Conservation (phyloP, 306 rosid species). For the Quillaja saponaria region DNA sequence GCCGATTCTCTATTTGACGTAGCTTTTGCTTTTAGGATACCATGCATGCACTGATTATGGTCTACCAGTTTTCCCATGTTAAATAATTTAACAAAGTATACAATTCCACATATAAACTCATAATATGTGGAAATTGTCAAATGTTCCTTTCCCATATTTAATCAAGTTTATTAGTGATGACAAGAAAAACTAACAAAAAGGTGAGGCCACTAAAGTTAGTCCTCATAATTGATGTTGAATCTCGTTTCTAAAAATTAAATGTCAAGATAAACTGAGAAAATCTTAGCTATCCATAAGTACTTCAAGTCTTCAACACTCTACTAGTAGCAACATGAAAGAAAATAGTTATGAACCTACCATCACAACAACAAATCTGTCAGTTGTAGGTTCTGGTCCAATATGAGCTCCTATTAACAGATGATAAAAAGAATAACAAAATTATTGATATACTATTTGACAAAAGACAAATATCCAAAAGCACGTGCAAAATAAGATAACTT, state of each 20-base stretch:
- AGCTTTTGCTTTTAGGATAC: too few relatives aligned
- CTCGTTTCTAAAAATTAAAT: background rate
- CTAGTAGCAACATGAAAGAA: conserved; percentile 4
- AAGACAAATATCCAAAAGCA: background rate
- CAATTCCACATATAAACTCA: too few relatives aligned
- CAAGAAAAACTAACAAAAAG: too few relatives aligned
- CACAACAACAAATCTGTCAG: conserved; percentile 96
- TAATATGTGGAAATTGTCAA: too few relatives aligned
- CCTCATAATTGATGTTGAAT: background rate
- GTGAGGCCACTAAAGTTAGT: too few relatives aligned
- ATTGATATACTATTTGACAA: background rate
- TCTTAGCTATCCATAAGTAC: background rate
- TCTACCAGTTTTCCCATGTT: too few relatives aligned
- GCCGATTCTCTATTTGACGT: too few relatives aligned
- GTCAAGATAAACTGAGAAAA: background rate
- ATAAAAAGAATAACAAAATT: conserved; percentile 15
- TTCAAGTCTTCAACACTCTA: conserved; percentile 17
- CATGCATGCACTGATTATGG: too few relatives aligned
- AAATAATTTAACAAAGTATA: too few relatives aligned
- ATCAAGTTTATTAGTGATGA: too few relatives aligned
- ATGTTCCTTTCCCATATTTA: too few relatives aligned
- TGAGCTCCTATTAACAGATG: conserved; percentile 71
- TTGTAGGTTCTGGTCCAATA: conserved; percentile 98
- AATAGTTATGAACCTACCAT: conserved; percentile 59
- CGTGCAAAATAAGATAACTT: conserved; percentile 29